Percentiles rank a stretch among this genome's conserved stretches.
phyloP scores from a whole-genome alignment of 2,329 filamentous ascomycete genomes.

The Calonectria henricotiae region DNA sequence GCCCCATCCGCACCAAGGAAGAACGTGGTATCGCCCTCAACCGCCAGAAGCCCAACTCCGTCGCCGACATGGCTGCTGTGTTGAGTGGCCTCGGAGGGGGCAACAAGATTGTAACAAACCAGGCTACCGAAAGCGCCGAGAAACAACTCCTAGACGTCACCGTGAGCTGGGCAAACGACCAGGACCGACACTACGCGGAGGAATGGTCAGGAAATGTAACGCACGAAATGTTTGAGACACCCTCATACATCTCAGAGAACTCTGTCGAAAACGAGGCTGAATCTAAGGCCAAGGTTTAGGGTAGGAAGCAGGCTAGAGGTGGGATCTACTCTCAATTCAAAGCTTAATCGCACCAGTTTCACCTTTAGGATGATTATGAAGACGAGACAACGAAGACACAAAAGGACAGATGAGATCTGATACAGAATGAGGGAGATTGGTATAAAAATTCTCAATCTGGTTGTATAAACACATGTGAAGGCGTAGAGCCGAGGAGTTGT shows the following conservation, averaged over 20 bases:
- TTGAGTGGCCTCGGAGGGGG: conserved; percentile 69
- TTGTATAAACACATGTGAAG: conserved; percentile 45
- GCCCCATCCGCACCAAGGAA: conserved; percentile 56
- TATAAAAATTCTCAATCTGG: conserved; percentile 38
- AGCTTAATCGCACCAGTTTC: conserved; percentile 7
- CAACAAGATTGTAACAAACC: conserved; percentile 63
- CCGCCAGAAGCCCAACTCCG: conserved; percentile 74
- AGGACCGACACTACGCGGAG: conserved; percentile 65
- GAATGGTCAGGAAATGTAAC: conserved; percentile 70
- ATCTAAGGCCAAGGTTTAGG: conserved; percentile 16
- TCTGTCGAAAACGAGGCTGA: conserved; percentile 31
- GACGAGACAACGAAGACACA: conserved; percentile 21
- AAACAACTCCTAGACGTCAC: conserved; percentile 60
- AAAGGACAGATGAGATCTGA: conserved; percentile 23
- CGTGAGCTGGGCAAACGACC: conserved; percentile 69
- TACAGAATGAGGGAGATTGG: conserved; percentile 26
- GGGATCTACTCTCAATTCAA: conserved; percentile 22
- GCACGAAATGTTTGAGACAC: conserved; percentile 62
- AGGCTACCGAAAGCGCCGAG: conserved; percentile 43
- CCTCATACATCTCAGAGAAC: conserved; percentile 47
- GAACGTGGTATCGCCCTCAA: conserved; percentile 71
- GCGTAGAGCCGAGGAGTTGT: conserved; percentile 48
- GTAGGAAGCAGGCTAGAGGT: conserved; percentile 1
- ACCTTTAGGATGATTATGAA: conserved; percentile 23
- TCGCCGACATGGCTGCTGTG: conserved; percentile 77